A percentile compares a stretch with the other conserved stretches of the same genome.
Evolutionary conservation across 441 rosid genomes (phyloP).

Genomic region (Viola pubescens): DNA sequence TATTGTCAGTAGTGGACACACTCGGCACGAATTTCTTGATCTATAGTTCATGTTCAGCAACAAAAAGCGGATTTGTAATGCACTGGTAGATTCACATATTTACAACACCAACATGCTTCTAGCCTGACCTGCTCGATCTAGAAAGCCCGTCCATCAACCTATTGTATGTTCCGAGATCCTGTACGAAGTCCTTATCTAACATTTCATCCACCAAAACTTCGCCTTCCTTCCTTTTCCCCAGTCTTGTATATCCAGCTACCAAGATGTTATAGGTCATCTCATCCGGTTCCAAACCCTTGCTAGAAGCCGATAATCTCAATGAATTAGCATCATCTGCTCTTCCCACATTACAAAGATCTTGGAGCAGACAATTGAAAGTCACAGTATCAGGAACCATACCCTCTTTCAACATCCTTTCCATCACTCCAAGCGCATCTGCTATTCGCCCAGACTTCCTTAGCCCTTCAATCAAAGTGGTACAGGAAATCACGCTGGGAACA

Average conservation of each 20-base stretch:
- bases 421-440: slow-evolving; percentile 41
- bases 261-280: slow-evolving; percentile 43
- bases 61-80: too few relatives aligned
- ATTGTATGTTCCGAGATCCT: slow-evolving; percentile 64
- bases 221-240: slow-evolving; percentile 55
- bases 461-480: slow-evolving; percentile 70
- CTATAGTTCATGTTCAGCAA: too few relatives aligned
- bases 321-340: slow-evolving; percentile 47
- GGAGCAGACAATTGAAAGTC: slow-evolving; percentile 69
- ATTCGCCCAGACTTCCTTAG: slow-evolving; percentile 44
- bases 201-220: slow-evolving; percentile 63
- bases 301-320: slow-evolving; percentile 55
- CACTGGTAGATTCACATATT: too few relatives aligned
- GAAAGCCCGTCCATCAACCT: slow-evolving; percentile 48
- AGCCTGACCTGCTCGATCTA: slow-evolving; percentile 9
- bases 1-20: too few relatives aligned
- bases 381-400: slow-evolving; percentile 52
- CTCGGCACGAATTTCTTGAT: too few relatives aligned
- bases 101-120: too few relatives aligned
- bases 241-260: slow-evolving; percentile 50
- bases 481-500: slow-evolving; percentile 54
- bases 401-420: slow-evolving; percentile 60
- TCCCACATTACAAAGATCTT: slow-evolving; percentile 57
- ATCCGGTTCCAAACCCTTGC: slow-evolving; percentile 55
- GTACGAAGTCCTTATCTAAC: slow-evolving; percentile 69